Conservation (phyloP, 306 rosid genomes). For the Sophora flavescens region DNA sequence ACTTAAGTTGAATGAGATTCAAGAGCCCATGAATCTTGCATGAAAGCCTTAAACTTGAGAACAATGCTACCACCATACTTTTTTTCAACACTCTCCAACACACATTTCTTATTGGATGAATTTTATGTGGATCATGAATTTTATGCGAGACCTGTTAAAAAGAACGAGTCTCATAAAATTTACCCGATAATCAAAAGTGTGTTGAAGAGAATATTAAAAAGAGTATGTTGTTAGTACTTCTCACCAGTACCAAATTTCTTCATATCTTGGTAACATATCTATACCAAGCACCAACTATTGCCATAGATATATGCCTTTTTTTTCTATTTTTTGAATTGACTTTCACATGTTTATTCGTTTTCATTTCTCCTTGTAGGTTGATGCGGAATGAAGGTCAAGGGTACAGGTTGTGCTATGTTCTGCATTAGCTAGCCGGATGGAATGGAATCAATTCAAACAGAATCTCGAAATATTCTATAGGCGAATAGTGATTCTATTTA, state of each 20-base stretch:
- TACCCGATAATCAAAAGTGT: too few species aligned
- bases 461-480: slow-evolving; percentile 35
- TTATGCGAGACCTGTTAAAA: too few species aligned
- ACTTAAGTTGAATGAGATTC: neutral
- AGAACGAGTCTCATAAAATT: too few species aligned
- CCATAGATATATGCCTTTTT: neutral
- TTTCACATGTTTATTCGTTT: neutral
- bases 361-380: slow-evolving; percentile 49
- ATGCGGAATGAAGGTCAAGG: slow-evolving; percentile 10
- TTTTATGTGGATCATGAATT: too few species aligned
- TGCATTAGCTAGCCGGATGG: slow-evolving; percentile 11
- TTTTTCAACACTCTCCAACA: too few species aligned
- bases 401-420: neutral
- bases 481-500: slow-evolving; percentile 7
- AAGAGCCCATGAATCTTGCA: slow-evolving; percentile 11
- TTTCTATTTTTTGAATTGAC: neutral
- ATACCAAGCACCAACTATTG: neutral
- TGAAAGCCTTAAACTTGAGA: neutral
- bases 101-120: too few species aligned
- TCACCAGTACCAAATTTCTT: neutral
- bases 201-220: too few species aligned
- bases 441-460: neutral
- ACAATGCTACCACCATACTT: too few species aligned
- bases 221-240: neutral
- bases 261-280: neutral